Percentiles rank a stretch among this genome's conserved stretches.
Evolutionary conservation across 495 filamentous ascomycete genomes (phyloP).

Genomic region (Aspergillus wentii): DNA sequence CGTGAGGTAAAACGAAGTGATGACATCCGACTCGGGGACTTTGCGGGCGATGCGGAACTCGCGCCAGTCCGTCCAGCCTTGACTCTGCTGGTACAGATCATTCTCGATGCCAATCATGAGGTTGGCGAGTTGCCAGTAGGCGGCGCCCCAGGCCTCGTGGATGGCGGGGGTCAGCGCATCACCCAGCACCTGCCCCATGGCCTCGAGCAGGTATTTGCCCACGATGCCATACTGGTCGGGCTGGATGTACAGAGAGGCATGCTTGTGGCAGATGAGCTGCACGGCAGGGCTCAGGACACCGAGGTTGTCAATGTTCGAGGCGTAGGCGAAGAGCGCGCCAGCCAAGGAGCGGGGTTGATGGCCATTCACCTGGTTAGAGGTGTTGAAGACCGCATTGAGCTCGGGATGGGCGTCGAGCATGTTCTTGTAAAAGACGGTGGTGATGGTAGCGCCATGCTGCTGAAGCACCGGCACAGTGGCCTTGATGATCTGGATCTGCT

Average conservation of each 20-base stretch:
- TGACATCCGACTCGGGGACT: conserved; percentile 56
- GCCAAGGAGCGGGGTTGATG: conserved; percentile 64
- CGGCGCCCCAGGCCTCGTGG: conserved; percentile 62
- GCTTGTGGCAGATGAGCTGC: conserved; percentile 72
- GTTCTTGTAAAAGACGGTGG: conserved; percentile 62
- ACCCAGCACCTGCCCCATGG: conserved; percentile 63
- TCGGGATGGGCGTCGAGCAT: conserved; percentile 57
- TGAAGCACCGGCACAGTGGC: conserved; percentile 50
- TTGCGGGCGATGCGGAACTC: conserved; percentile 62
- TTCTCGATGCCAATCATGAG: conserved; percentile 63
- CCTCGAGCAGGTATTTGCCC: conserved; percentile 60
- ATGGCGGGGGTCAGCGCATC: conserved; percentile 62
- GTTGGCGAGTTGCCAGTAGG: conserved; percentile 68
- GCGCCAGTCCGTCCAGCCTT: conserved; percentile 59
- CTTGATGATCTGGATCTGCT: conserved; percentile 37
- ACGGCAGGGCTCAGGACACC: conserved; percentile 54
- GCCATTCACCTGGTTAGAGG: conserved; percentile 58
- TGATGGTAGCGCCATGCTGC: conserved; percentile 62
- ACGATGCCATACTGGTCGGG: conserved; percentile 67
- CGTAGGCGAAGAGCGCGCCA: conserved; percentile 63
- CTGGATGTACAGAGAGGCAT: conserved; percentile 64
- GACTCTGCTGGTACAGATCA: conserved; percentile 52
- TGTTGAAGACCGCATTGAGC: conserved; percentile 64
- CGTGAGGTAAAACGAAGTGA: conserved; percentile 66
- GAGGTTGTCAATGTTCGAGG: conserved; percentile 66